Percentiles rank a stretch among this genome's conserved stretches.
phyloP scores from a whole-genome alignment of 352 stramenopile genomes.

The Phytopythium boreale region DNA sequence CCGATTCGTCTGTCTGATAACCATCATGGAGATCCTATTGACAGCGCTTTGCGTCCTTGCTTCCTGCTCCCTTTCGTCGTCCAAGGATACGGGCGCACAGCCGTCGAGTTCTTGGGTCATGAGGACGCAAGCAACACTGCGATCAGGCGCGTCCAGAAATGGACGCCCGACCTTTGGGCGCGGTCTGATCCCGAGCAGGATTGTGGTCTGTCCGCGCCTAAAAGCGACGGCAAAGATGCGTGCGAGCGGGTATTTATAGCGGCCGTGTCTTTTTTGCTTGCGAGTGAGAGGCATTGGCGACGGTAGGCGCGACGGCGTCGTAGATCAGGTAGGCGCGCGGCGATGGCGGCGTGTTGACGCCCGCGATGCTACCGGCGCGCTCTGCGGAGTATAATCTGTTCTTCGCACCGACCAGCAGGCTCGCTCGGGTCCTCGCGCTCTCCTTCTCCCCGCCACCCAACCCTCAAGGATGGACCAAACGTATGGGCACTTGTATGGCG shows the following conservation, averaged over 20 bases:
- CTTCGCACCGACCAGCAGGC: background rate
- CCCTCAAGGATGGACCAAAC: background rate
- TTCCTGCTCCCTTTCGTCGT: background rate
- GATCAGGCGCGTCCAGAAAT: background rate
- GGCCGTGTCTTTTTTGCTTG: background rate
- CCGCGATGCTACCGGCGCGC: background rate
- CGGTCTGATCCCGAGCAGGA: background rate
- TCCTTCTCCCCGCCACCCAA: background rate
- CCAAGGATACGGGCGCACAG: background rate
- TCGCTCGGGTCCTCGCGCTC: background rate
- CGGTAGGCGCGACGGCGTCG: background rate
- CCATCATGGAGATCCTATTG: background rate
- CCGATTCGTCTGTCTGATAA: background rate
- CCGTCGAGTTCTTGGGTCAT: background rate
- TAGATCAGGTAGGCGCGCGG: background rate
- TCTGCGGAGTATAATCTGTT: constrained; percentile 5
- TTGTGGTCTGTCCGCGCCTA: background rate
- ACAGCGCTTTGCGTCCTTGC: background rate
- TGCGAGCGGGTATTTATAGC: background rate
- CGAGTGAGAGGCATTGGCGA: background rate
- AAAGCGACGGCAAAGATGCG: constrained; percentile 1
- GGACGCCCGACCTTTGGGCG: background rate
- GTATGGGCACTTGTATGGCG: background rate
- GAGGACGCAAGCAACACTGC: background rate
- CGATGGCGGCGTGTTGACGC: background rate